These are phyloP conservation scores for Termitomyces sp. DNA, from an alignment of 768 basidiomycete species.

Conservation along the genomic window DNA sequence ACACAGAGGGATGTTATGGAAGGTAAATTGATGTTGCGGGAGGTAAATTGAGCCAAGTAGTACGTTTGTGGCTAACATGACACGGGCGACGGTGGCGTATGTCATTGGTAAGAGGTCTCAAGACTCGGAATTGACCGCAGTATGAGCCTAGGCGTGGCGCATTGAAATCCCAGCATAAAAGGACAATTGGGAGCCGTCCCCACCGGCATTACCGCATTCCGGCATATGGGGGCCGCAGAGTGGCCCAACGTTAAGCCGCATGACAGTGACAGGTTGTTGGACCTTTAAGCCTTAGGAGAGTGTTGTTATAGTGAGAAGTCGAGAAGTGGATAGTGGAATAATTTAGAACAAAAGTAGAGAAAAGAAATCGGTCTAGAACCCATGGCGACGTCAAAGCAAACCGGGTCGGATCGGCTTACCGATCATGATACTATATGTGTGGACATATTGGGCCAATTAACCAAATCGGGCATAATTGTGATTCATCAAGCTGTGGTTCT, in stretches of 20 bases:
- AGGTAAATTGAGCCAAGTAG: no score
- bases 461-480: slow-evolving; percentile 4
- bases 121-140: not conserved
- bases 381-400: not conserved
- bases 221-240: not conserved
- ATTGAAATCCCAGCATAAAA: not conserved
- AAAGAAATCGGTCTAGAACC: not conserved
- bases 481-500: not conserved
- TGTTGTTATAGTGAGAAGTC: no score
- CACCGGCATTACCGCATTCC: not conserved
- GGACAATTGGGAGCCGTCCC: not conserved
- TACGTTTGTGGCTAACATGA: not conserved
- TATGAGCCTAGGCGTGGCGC: not conserved
- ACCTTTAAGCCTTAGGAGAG: not conserved
- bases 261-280: not conserved
- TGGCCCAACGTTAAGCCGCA: not conserved
- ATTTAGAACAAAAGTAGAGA: not conserved
- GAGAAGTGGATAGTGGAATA: not conserved
- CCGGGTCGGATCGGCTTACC: not conserved
- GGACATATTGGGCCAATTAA: not conserved
- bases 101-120: not conserved
- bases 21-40: no score
- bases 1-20: no score
- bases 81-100: not conserved
- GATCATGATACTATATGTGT: not conserved